Conservation (phyloP, 345 rosid species). For the Moricandia moricandioides region DNA sequence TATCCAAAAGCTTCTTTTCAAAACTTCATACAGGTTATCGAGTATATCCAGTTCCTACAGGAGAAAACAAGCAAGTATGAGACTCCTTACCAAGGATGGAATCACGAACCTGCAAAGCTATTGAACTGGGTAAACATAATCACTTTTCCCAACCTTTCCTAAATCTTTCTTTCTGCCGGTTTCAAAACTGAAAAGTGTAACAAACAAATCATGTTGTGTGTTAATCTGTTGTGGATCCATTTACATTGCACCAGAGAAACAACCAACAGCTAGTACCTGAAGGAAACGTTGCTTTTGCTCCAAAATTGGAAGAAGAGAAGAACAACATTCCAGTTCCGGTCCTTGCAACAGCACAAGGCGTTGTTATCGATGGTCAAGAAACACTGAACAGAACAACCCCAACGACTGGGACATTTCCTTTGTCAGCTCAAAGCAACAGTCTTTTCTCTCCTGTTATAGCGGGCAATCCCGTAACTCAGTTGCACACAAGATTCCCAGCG, state of each 20-base stretch:
- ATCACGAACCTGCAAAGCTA: conserved; percentile 61
- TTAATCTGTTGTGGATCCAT: not conserved
- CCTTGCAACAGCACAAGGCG: conserved; percentile 39
- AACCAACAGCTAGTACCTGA: conserved; percentile 47
- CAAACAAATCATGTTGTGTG: not conserved
- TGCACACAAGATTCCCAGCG: conserved; percentile 40
- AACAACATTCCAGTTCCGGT: conserved; percentile 19
- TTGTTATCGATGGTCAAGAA: conserved; percentile 44
- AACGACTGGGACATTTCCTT: conserved; percentile 43
- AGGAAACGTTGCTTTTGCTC: conserved; percentile 44
- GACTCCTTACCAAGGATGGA: conserved; percentile 73
- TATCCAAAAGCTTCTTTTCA: not conserved
- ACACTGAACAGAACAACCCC: conserved; percentile 39
- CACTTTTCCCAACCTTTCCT: not conserved
- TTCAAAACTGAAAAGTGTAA: not conserved
- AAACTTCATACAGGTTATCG: conserved; percentile 63
- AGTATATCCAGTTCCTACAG: conserved; percentile 88
- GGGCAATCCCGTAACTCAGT: conserved; percentile 39
- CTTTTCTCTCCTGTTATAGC: conserved; percentile 43
- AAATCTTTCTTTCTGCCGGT: not conserved
- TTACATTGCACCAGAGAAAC: conserved; percentile 43
- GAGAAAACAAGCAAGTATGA: conserved; percentile 75
- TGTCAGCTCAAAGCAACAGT: conserved; percentile 57
- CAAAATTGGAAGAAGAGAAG: conserved; percentile 61
- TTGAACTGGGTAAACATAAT: conserved; percentile 59